Conservation (phyloP, 1,284 basidiomycete genomes). For the Ustilago vetiveriae region DNA sequence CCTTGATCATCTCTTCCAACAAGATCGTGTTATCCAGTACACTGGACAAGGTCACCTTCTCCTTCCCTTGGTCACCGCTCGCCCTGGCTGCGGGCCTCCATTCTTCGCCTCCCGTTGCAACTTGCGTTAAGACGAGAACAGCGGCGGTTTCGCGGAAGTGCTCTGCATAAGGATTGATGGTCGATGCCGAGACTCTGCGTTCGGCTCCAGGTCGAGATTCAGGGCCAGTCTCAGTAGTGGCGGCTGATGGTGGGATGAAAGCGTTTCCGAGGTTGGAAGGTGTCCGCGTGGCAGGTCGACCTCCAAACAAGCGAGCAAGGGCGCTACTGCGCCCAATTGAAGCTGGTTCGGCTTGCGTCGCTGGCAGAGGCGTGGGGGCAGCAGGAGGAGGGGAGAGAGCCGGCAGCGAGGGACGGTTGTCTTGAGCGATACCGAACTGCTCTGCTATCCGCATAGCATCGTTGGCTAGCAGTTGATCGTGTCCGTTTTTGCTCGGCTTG, state of each 20-base stretch:
- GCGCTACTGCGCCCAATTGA: conserved; percentile 21
- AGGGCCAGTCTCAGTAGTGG: neutral
- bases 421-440: conserved; percentile 30
- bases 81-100: conserved; percentile 22
- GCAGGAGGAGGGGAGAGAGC: conserved; percentile 1
- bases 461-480: conserved; percentile 6
- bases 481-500: neutral
- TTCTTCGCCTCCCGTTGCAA: conserved; percentile 68
- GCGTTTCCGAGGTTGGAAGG: conserved; percentile 14
- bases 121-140: conserved; percentile 78
- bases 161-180: conserved; percentile 69
- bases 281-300: conserved; percentile 22
- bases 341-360: neutral
- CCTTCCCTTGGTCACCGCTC: conserved; percentile 3
- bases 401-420: conserved; percentile 15
- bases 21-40: conserved; percentile 94
- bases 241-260: neutral
- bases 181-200: conserved; percentile 28
- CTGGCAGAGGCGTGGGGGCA: neutral
- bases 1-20: conserved; percentile 93
- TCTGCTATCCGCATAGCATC: conserved; percentile 11
- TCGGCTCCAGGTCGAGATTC: conserved; percentile 7
- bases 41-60: conserved; percentile 77
- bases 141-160: conserved; percentile 84
- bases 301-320: conserved; percentile 38